Percentiles rank a stretch among this genome's conserved stretches.
These are phyloP conservation scores for Polygonum maritimum DNA, from an alignment of 148 eudicot species.

Conservation along the genomic window DNA sequence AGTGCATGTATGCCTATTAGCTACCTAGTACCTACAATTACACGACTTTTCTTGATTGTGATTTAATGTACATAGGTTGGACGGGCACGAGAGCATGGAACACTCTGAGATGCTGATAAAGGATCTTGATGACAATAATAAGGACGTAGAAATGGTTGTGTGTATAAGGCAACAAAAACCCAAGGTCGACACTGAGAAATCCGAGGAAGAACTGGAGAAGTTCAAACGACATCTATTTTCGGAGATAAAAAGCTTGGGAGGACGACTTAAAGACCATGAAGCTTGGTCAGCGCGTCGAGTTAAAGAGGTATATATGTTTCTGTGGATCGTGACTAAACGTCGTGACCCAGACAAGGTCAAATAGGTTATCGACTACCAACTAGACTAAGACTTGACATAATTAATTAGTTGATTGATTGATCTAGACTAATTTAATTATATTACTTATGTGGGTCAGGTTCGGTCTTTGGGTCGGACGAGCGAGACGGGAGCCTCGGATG, in stretches of 20 bases:
- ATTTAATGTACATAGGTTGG: background rate
- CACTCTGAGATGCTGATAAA: background rate
- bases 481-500: too few species aligned
- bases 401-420: too few species aligned
- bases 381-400: too few species aligned
- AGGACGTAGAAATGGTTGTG: background rate
- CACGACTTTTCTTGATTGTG: too few species aligned
- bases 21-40: too few species aligned
- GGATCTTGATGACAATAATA: background rate
- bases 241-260: background rate
- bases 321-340: too few species aligned
- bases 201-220: background rate
- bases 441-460: too few species aligned
- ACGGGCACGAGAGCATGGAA: background rate
- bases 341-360: too few species aligned
- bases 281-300: background rate
- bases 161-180: background rate
- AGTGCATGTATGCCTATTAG: background rate
- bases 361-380: too few species aligned
- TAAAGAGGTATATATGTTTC: background rate
- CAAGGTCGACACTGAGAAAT: background rate
- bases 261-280: background rate
- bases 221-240: background rate
- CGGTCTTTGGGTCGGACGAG: too few species aligned
- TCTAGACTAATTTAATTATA: too few species aligned